Evolutionary conservation across 345 rosid species (phyloP).

Genomic region (Microcos paniculata): DNA sequence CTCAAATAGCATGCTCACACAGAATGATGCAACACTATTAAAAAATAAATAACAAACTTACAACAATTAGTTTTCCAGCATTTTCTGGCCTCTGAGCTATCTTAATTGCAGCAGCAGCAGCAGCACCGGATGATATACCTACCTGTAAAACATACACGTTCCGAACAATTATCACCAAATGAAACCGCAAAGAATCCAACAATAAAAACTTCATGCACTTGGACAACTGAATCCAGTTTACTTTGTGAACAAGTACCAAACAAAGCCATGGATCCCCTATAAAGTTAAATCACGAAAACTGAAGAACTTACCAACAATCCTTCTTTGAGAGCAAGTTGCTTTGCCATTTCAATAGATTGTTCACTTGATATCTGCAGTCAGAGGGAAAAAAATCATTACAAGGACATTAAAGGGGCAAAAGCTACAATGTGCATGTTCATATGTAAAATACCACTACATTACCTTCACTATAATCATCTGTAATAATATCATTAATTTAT

Average conservation of each 20-base stretch:
- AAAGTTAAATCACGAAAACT: neutral
- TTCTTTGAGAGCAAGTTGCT: slow-evolving; percentile 58
- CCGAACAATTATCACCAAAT: neutral
- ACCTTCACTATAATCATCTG: neutral
- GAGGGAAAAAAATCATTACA: neutral
- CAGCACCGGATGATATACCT: slow-evolving; percentile 78
- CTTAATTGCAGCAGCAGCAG: slow-evolving; percentile 51
- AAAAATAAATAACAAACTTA: slow-evolving; percentile 27
- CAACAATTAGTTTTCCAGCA: slow-evolving; percentile 67
- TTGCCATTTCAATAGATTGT: slow-evolving; percentile 56
- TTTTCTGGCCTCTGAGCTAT: slow-evolving; percentile 64
- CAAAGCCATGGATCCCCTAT: neutral
- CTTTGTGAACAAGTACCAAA: neutral
- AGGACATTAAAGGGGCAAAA: neutral
- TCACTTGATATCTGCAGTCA: slow-evolving; percentile 51
- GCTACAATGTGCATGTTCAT: neutral
- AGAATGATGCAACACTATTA: neutral
- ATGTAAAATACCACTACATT: neutral
- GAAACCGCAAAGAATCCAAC: neutral
- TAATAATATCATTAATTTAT: neutral
- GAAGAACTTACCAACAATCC: slow-evolving; percentile 45
- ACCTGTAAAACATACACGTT: slow-evolving; percentile 34
- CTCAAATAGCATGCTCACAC: neutral
- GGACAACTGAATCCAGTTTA: neutral
- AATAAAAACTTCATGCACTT: neutral